phyloP scores from a whole-genome alignment of 495 filamentous ascomycete genomes.

The Hyaloscypha bicolor region DNA sequence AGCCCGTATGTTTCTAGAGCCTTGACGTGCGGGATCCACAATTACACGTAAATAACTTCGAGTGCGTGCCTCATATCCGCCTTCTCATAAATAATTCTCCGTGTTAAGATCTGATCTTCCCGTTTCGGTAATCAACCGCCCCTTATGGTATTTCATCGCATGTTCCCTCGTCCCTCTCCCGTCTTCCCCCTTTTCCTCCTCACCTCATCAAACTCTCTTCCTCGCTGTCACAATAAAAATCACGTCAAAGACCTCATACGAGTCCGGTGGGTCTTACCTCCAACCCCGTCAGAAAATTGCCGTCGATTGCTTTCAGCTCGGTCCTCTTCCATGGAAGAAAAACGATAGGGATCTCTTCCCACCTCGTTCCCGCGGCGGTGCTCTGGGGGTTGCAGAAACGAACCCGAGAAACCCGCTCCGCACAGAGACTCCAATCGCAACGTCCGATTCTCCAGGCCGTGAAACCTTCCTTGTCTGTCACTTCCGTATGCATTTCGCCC shows the following conservation, averaged over 20 bases:
- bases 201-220: neutral
- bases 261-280: neutral
- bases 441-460: neutral
- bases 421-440: neutral
- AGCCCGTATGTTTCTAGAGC: neutral
- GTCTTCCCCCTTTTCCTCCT: neutral
- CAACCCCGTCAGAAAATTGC: neutral
- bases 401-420: neutral
- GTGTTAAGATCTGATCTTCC: neutral
- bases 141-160: neutral
- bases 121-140: neutral
- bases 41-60: neutral
- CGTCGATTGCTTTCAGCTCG: neutral
- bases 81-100: neutral
- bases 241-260: neutral
- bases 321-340: neutral
- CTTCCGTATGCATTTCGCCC: too few species aligned
- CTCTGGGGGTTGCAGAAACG: neutral
- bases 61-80: neutral
- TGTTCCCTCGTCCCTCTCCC: neutral
- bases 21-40: neutral
- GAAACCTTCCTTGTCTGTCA: conserved; percentile 2
- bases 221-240: neutral
- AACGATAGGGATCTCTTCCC: too few species aligned
- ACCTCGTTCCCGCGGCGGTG: neutral